Conservation (phyloP, 169 alveolate genomes). For the Eimeria zaria region DNA sequence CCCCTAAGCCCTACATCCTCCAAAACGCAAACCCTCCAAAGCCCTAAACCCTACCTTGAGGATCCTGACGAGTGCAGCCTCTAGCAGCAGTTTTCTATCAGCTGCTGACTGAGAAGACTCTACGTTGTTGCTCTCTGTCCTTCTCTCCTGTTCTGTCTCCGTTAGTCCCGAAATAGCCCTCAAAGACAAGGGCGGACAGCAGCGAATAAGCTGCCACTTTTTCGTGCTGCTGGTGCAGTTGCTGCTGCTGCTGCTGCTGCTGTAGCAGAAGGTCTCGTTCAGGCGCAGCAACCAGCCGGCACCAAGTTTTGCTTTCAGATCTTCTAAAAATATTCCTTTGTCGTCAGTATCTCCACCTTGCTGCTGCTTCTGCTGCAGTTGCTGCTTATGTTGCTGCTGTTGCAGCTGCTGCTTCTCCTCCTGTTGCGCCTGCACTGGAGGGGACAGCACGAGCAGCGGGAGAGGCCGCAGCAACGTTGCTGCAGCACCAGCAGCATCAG, state of each 20-base stretch:
- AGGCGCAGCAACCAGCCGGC: conserved; percentile 38
- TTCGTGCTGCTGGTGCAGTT: neutral
- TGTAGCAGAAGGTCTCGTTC: conserved; percentile 50
- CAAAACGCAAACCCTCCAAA: too few species aligned
- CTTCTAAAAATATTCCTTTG: neutral
- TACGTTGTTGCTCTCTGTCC: neutral
- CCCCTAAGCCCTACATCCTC: neutral
- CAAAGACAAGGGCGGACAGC: conserved; percentile 19
- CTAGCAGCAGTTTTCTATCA: neutral
- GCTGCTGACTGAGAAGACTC: conserved; percentile 10
- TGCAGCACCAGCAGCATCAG: conserved; percentile 20
- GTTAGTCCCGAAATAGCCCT: neutral
- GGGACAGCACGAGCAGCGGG: conserved; percentile 36
- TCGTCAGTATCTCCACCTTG: neutral
- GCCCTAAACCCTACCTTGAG: neutral
- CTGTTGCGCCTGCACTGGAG: neutral
- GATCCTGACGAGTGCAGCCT: conserved; percentile 21
- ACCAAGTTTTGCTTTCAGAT: neutral
- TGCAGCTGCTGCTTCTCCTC: neutral
- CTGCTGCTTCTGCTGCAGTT: conserved; percentile 45
- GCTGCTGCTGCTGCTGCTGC: conserved; percentile 60
- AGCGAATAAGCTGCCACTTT: neutral
- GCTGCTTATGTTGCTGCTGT: neutral
- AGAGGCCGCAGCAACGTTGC: conserved; percentile 48
- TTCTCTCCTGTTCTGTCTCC: neutral